These are phyloP conservation scores for Sporisorium reilianum DNA, from an alignment of 1,284 basidiomycete species.

Conservation along the genomic window DNA sequence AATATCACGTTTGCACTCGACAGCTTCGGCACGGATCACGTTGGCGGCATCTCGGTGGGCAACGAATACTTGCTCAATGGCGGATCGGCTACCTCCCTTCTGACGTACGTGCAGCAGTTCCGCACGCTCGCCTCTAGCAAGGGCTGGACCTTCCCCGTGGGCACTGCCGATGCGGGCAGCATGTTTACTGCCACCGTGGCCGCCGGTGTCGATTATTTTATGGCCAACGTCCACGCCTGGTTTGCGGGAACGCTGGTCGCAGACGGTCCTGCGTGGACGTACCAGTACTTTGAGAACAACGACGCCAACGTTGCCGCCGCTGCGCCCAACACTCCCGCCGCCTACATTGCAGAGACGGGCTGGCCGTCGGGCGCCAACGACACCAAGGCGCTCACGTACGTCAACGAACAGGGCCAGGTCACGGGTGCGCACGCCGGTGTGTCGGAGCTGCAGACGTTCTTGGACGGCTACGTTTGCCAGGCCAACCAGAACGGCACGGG, in stretches of 20 bases:
- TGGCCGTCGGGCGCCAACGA: constrained; percentile 43
- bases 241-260: constrained; percentile 39
- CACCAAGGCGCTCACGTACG: constrained; percentile 25
- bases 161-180: constrained; percentile 45
- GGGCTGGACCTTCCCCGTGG: constrained; percentile 33
- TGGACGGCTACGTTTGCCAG: constrained; percentile 38
- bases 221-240: constrained; percentile 51
- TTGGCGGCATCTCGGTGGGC: constrained; percentile 44
- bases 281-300: constrained; percentile 36
- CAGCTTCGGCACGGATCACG: constrained; percentile 37
- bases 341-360: constrained; percentile 48
- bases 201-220: constrained; percentile 44
- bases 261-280: constrained; percentile 42
- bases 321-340: constrained; percentile 32
- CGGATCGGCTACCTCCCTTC: constrained; percentile 28
- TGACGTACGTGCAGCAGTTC: constrained; percentile 39
- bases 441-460: constrained; percentile 38
- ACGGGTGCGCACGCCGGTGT: constrained; percentile 35
- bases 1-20: constrained; percentile 44
- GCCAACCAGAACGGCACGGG: constrained; percentile 41
- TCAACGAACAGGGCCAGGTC: constrained; percentile 29
- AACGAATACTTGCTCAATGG: constrained; percentile 48
- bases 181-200: constrained; percentile 40
- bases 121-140: constrained; percentile 26
- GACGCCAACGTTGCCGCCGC: constrained; percentile 27